Percentiles rank a stretch among this genome's conserved stretches.
These are phyloP conservation scores for Alternaria panax DNA, from an alignment of 2,329 filamentous ascomycete genomes.

Conservation along the genomic window DNA sequence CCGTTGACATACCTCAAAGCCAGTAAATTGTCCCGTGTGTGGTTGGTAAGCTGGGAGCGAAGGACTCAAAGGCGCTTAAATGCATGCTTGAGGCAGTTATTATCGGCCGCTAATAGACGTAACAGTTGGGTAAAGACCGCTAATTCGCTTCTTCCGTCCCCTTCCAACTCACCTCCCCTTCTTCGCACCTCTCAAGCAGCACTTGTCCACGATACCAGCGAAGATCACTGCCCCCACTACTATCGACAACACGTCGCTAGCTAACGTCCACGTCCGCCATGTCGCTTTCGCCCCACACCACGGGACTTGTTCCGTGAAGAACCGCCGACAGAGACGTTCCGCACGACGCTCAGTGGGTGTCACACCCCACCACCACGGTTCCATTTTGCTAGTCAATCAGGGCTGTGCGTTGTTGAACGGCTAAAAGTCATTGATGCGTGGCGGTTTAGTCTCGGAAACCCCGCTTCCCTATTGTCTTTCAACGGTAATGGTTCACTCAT, in stretches of 20 bases:
- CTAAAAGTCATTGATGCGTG: slow-evolving; percentile 17
- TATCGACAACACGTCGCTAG: neutral
- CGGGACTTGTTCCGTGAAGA: slow-evolving; percentile 1
- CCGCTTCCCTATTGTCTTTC: slow-evolving; percentile 11
- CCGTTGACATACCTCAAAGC: slow-evolving; percentile 30
- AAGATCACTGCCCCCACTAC: slow-evolving; percentile 18
- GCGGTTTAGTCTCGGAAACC: neutral
- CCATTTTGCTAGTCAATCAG: slow-evolving; percentile 7
- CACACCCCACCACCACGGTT: slow-evolving; percentile 11
- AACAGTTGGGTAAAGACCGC: slow-evolving; percentile 24
- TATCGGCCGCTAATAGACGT: slow-evolving; percentile 27
- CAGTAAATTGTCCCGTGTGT: slow-evolving; percentile 30
- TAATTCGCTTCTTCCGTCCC: slow-evolving; percentile 29
- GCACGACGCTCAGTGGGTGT: slow-evolving; percentile 7
- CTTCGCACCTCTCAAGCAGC: slow-evolving; percentile 5
- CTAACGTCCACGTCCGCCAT: slow-evolving; percentile 2
- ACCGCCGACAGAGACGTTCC: slow-evolving; percentile 8
- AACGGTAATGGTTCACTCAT: slow-evolving; percentile 3
- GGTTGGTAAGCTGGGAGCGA: slow-evolving; percentile 18
- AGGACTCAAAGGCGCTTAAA: slow-evolving; percentile 41
- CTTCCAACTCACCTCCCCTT: slow-evolving; percentile 15
- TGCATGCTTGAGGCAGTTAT: slow-evolving; percentile 24
- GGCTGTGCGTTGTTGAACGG: slow-evolving; percentile 21
- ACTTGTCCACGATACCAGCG: slow-evolving; percentile 1
- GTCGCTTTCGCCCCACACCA: slow-evolving; percentile 13